phyloP scores from a whole-genome alignment of 2,329 filamentous ascomycete genomes.

The Sporothrix mexicana region DNA sequence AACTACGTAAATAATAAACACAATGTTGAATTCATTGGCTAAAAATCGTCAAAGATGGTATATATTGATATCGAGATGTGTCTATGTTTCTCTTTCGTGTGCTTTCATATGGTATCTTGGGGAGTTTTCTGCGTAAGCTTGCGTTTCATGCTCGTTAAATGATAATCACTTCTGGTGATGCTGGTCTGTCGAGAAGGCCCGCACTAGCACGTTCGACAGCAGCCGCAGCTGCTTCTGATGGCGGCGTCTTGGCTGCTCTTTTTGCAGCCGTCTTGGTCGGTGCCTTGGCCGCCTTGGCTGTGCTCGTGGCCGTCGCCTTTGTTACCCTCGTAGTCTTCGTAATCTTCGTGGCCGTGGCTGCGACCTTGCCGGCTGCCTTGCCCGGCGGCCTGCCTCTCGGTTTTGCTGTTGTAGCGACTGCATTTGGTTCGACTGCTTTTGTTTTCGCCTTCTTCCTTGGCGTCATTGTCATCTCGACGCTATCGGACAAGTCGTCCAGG shows the following conservation, averaged over 20 bases:
- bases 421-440: background rate
- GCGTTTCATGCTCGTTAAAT: background rate
- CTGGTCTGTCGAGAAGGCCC: background rate
- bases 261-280: background rate
- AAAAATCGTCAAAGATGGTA: background rate
- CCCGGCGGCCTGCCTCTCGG: background rate
- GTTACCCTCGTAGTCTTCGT: slow-evolving; percentile 30
- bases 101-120: slow-evolving; percentile 4
- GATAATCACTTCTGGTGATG: slow-evolving; percentile 19
- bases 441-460: background rate
- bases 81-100: background rate
- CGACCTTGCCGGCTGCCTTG: slow-evolving; percentile 13
- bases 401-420: background rate
- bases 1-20: too few relatives aligned
- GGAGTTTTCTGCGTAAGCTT: background rate
- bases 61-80: background rate
- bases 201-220: background rate
- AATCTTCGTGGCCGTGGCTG: slow-evolving; percentile 24
- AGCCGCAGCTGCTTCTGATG: background rate
- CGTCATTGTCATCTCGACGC: slow-evolving; percentile 1
- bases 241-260: background rate
- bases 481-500: background rate
- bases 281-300: background rate
- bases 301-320: background rate
- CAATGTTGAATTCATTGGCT: too few relatives aligned